Conservation (phyloP, 768 basidiomycete species). For the Serendipita indica region DNA sequence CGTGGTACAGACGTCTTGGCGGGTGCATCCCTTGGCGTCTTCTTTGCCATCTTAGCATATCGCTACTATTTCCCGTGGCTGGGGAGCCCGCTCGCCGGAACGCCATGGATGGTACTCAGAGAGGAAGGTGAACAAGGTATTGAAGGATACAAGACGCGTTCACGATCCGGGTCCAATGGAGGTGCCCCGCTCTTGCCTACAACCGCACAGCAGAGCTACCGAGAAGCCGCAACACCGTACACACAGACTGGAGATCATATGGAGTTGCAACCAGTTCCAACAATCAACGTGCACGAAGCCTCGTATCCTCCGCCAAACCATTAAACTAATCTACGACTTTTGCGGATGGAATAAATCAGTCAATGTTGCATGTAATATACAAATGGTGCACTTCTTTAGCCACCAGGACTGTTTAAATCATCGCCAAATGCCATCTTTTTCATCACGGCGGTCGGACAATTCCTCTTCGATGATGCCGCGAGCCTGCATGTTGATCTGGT, state of each 20-base stretch:
- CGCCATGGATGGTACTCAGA: background rate
- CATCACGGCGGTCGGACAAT: background rate
- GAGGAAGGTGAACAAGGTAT: background rate
- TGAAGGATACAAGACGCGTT: background rate
- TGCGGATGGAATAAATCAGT: background rate
- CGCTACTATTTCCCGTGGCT: slow-evolving; percentile 7
- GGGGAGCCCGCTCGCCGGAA: background rate
- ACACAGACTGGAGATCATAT: background rate
- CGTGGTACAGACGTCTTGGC: background rate
- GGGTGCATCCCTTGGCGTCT: background rate
- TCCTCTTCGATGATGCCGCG: background rate
- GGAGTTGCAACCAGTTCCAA: background rate
- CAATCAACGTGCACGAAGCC: background rate
- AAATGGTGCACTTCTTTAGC: background rate
- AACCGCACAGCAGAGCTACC: background rate
- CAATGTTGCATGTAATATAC: background rate
- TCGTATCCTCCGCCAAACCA: background rate
- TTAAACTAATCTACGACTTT: background rate
- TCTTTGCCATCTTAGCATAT: background rate
- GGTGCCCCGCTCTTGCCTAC: background rate
- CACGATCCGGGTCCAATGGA: background rate
- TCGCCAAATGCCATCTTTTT: background rate
- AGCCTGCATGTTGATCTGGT: background rate
- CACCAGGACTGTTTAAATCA: background rate
- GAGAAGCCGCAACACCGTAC: background rate